A percentile compares a stretch with the other conserved stretches of the same genome.
These are phyloP conservation scores for Kwoniella shandongensis DNA, from an alignment of 768 basidiomycete genomes.

Conservation along the genomic window DNA sequence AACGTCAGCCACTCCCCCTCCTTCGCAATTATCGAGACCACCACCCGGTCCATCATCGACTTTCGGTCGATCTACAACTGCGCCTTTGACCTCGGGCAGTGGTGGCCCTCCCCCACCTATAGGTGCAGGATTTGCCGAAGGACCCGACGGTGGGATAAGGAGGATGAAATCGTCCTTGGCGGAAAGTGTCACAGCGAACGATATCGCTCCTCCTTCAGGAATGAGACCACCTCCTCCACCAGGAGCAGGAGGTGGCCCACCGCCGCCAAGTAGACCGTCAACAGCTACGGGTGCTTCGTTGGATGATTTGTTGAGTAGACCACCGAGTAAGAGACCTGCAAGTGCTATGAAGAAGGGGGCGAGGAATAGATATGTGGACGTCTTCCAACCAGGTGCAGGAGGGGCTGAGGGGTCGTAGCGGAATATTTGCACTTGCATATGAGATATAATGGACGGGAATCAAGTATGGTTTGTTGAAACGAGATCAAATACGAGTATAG, in stretches of 20 bases:
- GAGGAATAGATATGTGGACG: slow-evolving; percentile 83
- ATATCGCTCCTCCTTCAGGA: slow-evolving; percentile 17
- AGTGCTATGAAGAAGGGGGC: slow-evolving; percentile 69
- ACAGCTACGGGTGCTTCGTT: slow-evolving; percentile 33
- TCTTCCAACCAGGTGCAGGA: slow-evolving; percentile 61
- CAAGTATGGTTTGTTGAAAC: too few species aligned
- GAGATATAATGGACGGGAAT: too few species aligned
- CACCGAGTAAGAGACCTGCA: slow-evolving; percentile 60
- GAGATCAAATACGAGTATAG: too few species aligned
- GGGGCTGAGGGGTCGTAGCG: slow-evolving; percentile 1
- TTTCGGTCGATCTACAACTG: slow-evolving; percentile 14
- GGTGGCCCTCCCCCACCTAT: slow-evolving; percentile 15
- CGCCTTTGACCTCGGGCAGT: slow-evolving; percentile 3
- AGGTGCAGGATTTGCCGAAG: slow-evolving; percentile 12
- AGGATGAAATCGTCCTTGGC: slow-evolving; percentile 21
- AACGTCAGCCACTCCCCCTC: slow-evolving; percentile 31
- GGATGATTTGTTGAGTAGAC: slow-evolving; percentile 57
- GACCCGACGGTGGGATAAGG: slow-evolving; percentile 21
- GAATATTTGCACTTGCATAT: too few species aligned
- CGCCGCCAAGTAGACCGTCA: slow-evolving; percentile 44
- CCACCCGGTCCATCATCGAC: slow-evolving; percentile 15
- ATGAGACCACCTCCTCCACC: slow-evolving; percentile 15
- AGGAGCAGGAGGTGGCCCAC: slow-evolving; percentile 51
- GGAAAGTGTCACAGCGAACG: slow-evolving; percentile 25
- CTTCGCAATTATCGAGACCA: slow-evolving; percentile 11